Base-by-base conservation (phyloP, 495 filamentous ascomycete species). In the Saxophila tyrrhenica region DNA sequence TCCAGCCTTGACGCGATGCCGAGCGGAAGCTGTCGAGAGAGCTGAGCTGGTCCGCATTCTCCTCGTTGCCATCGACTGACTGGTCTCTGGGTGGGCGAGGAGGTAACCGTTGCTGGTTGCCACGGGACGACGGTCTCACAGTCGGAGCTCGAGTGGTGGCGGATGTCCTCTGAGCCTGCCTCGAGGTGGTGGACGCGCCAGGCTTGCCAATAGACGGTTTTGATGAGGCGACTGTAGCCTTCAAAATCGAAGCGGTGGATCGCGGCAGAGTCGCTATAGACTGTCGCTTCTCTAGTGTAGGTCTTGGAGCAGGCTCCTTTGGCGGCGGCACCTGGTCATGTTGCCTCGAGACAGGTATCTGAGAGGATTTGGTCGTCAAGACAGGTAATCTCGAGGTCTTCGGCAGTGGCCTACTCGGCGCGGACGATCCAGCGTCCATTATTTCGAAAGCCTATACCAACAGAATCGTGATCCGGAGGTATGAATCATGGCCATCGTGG, bases 11-110 rank as follows among this genome's bases (percentile, higher is more conserved):
- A 1, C 58, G 48, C 21, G 64, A 68, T 0, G 62, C 58, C 1
- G 63, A 54, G 11, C 60, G 55, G 54, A 65, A 63, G 9, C 48
- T 57, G 25, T 62, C 55, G 13, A 66, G 48, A 8, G 57, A 54
- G 19, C 60, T 56, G 17, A 67, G 56, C 23, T 55, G 54, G 56
- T 66, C 64, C 21, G 60, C 46, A 38, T 60, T 57, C 35, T 63
- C 57, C 25, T 53, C 48, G 35, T 56, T 44, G 23, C 54, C 5
- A 9, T 44, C 41, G 41, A n/a, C 41, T 44, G 41, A 17, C 7
- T 17, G 7, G n/a, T 8, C 29, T 51, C 49, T 32, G 11, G 38
- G 10, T 15, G 39, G 19, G 8, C 19, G 25, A 1, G 25, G 47
- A 20, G 57, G 47, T n/a, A 48, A 9, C 25, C 45, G 20, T 38